A percentile compares a stretch with the other conserved stretches of the same genome.
Evolutionary conservation across 345 rosid genomes (phyloP).

Genomic region (Carallia brachiata): DNA sequence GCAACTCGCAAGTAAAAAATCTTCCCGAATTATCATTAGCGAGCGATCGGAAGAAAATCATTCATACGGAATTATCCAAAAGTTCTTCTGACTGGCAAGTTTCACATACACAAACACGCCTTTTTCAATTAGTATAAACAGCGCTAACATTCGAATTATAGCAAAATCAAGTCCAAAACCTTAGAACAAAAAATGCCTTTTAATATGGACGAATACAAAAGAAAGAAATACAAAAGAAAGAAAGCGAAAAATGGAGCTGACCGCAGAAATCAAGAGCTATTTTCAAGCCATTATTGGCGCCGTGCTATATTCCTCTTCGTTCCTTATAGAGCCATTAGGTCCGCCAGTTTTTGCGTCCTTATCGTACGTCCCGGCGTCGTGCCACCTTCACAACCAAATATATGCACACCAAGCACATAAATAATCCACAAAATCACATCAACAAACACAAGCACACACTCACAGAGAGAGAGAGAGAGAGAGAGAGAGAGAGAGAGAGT

Average conservation of each 20-base stretch:
- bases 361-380: slow-evolving; percentile 92
- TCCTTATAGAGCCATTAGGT: slow-evolving; percentile 87
- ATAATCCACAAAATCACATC: not conserved
- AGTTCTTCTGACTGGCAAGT: too few relatives aligned
- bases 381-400: slow-evolving; percentile 60
- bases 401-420: not conserved
- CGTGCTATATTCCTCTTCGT: slow-evolving; percentile 77
- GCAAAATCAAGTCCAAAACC: not conserved
- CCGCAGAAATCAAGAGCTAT: slow-evolving; percentile 81
- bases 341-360: slow-evolving; percentile 80
- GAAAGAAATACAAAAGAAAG: not conserved
- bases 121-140: not conserved
- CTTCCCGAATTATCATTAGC: too few relatives aligned
- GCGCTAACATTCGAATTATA: not conserved
- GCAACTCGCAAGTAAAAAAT: not conserved
- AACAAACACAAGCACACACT: too few relatives aligned
- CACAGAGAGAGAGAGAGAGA: not conserved
- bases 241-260: slow-evolving; percentile 19
- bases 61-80: too few relatives aligned
- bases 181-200: not conserved
- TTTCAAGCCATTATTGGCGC: slow-evolving; percentile 76
- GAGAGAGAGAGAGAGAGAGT: slow-evolving; percentile 10
- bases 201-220: not conserved
- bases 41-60: too few relatives aligned
- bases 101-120: too few relatives aligned